phyloP scores from a whole-genome alignment of 2,329 filamentous ascomycete genomes.

The Trichophyton schoenleinii region DNA sequence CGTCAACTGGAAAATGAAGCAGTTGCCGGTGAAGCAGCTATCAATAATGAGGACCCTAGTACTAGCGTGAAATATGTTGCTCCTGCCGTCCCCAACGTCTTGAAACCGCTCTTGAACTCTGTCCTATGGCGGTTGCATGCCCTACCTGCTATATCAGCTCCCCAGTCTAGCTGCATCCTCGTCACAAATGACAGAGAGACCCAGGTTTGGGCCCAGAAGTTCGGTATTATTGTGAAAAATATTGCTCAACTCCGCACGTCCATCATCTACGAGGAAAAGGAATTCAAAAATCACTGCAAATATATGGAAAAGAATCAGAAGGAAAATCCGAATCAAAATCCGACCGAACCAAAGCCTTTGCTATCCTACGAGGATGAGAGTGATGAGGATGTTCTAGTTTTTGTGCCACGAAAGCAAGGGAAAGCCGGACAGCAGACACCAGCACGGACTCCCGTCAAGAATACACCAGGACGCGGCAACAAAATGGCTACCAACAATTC shows the following conservation, averaged over 20 bases:
- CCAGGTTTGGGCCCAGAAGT: conserved; percentile 36
- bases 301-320: conserved; percentile 33
- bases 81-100: conserved; percentile 27
- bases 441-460: conserved; percentile 20
- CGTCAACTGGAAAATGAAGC: conserved; percentile 19
- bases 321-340: conserved; percentile 5
- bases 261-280: conserved; percentile 36
- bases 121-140: conserved; percentile 35
- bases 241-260: conserved; percentile 37
- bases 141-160: conserved; percentile 21
- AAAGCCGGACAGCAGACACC: conserved; percentile 22
- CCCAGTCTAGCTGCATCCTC: conserved; percentile 29
- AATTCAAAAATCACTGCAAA: conserved; percentile 35
- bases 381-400: conserved; percentile 38
- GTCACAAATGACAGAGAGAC: conserved; percentile 34
- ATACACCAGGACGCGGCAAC: conserved; percentile 11
- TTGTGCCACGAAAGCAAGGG: conserved; percentile 31
- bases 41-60: conserved; percentile 20
- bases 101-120: conserved; percentile 34
- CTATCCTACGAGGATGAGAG: conserved; percentile 38
- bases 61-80: conserved; percentile 24
- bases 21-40: conserved; percentile 16
- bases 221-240: conserved; percentile 36
- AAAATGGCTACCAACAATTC: conserved; percentile 4
- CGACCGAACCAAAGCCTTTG: conserved; percentile 25